phyloP scores from a whole-genome alignment of 176 grass and related monocot genomes.

The Hordeum marinum region DNA sequence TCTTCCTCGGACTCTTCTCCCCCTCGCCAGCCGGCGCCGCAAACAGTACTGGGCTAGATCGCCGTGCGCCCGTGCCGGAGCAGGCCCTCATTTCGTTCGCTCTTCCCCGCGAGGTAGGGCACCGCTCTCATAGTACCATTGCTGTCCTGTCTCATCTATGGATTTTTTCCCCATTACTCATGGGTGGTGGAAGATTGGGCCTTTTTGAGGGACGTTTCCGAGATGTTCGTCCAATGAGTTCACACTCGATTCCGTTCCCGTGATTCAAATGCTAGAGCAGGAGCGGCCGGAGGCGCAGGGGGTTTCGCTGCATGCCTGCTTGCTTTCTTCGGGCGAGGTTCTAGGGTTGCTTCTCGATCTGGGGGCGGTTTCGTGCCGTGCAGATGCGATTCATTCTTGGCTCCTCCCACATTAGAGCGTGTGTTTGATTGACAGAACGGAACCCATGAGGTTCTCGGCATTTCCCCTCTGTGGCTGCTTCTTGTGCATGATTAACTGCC shows the following conservation, averaged over 20 bases:
- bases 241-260: background rate
- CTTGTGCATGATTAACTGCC: background rate
- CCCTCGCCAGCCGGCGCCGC: background rate
- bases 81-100: background rate
- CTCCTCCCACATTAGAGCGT: background rate
- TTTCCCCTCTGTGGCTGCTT: background rate
- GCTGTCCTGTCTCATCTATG: background rate
- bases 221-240: background rate
- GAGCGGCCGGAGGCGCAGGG: background rate
- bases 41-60: background rate
- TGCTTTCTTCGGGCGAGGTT: background rate
- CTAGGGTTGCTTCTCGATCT: slow-evolving; percentile 20
- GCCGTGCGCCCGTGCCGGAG: slow-evolving; percentile 12
- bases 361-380: background rate
- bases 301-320: background rate
- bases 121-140: background rate
- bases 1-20: background rate
- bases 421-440: background rate
- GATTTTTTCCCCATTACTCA: background rate
- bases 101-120: slow-evolving; percentile 14
- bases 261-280: slow-evolving; percentile 10
- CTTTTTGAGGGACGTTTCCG: background rate
- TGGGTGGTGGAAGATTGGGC: background rate
- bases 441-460: background rate
- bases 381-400: background rate